phyloP scores from a whole-genome alignment of 768 basidiomycete species.

The Butyriboletus loyo region DNA sequence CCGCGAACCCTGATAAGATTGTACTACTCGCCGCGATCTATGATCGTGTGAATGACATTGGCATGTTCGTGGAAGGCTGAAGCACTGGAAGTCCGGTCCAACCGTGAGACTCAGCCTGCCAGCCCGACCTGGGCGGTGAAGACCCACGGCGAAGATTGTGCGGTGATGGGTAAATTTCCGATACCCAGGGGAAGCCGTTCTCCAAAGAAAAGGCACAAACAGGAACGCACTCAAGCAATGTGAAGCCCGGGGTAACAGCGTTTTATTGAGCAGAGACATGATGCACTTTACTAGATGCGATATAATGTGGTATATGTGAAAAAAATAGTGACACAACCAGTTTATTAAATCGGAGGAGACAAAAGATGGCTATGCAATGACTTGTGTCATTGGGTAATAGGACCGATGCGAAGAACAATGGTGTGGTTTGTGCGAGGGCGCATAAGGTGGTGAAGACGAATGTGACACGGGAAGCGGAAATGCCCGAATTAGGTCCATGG shows the following conservation, averaged over 20 bases:
- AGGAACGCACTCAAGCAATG: background rate
- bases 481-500: constrained; percentile 44
- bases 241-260: background rate
- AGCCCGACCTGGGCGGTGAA: too few relatives aligned
- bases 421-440: constrained; percentile 25
- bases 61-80: too few relatives aligned
- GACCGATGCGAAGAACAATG: constrained; percentile 25
- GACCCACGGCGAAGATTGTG: too few relatives aligned
- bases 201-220: background rate
- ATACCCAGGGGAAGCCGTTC: background rate
- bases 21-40: too few relatives aligned
- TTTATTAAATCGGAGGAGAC: background rate
- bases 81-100: too few relatives aligned
- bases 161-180: background rate
- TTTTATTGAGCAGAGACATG: constrained; percentile 2
- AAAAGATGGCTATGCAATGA: constrained; percentile 18
- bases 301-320: constrained; percentile 28
- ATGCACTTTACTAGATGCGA: constrained; percentile 6
- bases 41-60: too few relatives aligned
- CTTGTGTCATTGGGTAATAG: constrained; percentile 19
- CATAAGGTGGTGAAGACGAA: constrained; percentile 17
- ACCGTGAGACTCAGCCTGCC: too few relatives aligned
- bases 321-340: constrained; percentile 36
- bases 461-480: constrained; percentile 46
- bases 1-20: too few relatives aligned